phyloP scores from a whole-genome alignment of 352 stramenopile species.

The Globisporangium yorkense region DNA sequence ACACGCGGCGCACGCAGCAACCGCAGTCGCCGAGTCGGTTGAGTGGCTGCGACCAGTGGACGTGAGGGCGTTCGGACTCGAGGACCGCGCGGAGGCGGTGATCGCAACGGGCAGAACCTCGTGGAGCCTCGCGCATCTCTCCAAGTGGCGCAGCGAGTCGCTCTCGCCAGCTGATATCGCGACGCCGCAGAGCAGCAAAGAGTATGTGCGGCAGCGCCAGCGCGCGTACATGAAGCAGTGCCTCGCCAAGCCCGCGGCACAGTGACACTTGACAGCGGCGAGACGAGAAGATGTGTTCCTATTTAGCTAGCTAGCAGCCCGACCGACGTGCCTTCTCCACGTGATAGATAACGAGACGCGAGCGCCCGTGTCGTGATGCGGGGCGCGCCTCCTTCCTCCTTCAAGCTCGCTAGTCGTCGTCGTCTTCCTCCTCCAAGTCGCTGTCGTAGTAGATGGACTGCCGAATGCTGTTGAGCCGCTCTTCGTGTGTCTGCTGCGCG shows the following conservation, averaged over 20 bases:
- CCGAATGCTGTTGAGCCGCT: conserved; percentile 58
- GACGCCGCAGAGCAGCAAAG: conserved; percentile 16
- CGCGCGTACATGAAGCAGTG: conserved; percentile 61
- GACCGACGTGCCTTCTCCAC: background rate
- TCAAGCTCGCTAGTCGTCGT: conserved; percentile 20
- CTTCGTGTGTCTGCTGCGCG: conserved; percentile 37
- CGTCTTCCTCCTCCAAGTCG: conserved; percentile 73
- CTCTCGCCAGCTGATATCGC: background rate
- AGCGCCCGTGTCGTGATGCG: background rate
- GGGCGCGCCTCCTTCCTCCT: background rate
- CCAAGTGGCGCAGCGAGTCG: conserved; percentile 60
- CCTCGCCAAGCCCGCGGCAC: background rate
- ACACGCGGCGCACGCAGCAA: background rate
- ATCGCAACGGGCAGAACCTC: conserved; percentile 37
- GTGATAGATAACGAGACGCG: background rate
- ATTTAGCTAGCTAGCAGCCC: background rate
- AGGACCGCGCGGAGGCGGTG: conserved; percentile 70
- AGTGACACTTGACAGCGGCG: background rate
- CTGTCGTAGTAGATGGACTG: conserved; percentile 86
- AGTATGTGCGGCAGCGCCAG: conserved; percentile 64
- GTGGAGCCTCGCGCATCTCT: conserved; percentile 57
- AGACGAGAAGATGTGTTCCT: background rate
- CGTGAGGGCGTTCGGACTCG: conserved; percentile 61
- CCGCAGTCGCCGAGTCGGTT: background rate
- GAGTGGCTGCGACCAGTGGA: conserved; percentile 30